Base-by-base conservation (phyloP, 768 basidiomycete species). In the Rhizopogon roseolus region DNA sequence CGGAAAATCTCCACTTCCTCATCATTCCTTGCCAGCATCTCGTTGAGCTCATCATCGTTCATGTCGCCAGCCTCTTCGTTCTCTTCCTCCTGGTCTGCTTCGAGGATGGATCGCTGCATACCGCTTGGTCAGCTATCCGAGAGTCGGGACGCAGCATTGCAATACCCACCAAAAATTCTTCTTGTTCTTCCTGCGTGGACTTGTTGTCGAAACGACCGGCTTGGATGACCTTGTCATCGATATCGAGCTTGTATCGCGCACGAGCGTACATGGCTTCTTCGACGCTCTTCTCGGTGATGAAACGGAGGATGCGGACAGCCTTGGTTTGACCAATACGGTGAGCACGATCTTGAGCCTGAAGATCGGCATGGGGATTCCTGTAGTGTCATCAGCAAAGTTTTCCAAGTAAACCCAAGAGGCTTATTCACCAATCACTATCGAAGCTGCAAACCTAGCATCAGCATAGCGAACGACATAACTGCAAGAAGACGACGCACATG, bases 321-420 rank as follows among this genome's bases (percentile, higher is more conserved):
- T 95, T 96, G 55, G 97, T 99, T 67, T 99, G 97, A 55, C 97
- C 97, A 64, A 99, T 99, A 81, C 97, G 95, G 80, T 99, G 96
- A 10, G 92, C 93, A 79, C 95, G 93, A 83, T 99, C 96, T 70
- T 99, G 97, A 11, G 97, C 97, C 71, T 99, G 97, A 57, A 98
- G 75, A 86, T 99, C 96, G 49, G 97, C 96, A 62, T 98, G 96
- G 44, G 96, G 96, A 75, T 98, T 99, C 94, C 87, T 86, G 59
- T 6, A 42, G 25, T 43, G n/a, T 16, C 25, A 29, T 60, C 46
- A 60, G 42, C 29, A 44, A 14, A 45, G 7, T 41, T 11, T 4
- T 17, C 29, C 13, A 22, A 43, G 34, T 8, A 22, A 39, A 7
- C 13, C 8, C n/a, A 49, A 29, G 5, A 22, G 1, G 6, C 41